These are phyloP conservation scores for Saccharomycopsis phalli DNA, from an alignment of 1,139 yeast genomes.

Conservation along the genomic window DNA sequence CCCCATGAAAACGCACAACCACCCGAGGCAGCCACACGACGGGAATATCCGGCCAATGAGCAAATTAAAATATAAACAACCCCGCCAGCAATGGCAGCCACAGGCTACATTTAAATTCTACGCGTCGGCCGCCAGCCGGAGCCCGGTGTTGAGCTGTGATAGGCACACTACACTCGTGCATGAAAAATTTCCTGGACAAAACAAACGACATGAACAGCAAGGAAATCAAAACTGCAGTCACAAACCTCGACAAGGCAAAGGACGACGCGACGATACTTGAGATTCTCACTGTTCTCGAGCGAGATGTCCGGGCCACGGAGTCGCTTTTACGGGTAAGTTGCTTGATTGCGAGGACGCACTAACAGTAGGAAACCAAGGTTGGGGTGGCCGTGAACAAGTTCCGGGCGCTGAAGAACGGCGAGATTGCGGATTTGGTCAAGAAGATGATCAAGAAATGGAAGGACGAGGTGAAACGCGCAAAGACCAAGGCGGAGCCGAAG, in stretches of 20 bases:
- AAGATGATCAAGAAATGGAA: slow-evolving; percentile 84
- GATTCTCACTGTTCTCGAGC: slow-evolving; percentile 57
- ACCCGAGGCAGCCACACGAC: too few relatives aligned
- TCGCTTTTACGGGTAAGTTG: slow-evolving; percentile 53
- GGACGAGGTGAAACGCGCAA: slow-evolving; percentile 60
- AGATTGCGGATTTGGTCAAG: slow-evolving; percentile 64
- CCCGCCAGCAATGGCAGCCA: too few relatives aligned
- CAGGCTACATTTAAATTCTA: too few relatives aligned
- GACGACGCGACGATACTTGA: slow-evolving; percentile 61
- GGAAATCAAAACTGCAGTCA: slow-evolving; percentile 64
- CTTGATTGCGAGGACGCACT: background rate
- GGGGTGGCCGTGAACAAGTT: slow-evolving; percentile 93
- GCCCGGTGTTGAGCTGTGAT: too few relatives aligned
- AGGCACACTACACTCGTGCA: too few relatives aligned
- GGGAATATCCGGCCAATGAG: too few relatives aligned
- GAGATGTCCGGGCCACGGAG: slow-evolving; percentile 78
- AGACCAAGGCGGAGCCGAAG: slow-evolving; percentile 15
- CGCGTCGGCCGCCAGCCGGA: too few relatives aligned
- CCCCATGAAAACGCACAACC: too few relatives aligned
- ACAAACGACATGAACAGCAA: slow-evolving; percentile 55
- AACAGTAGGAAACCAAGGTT: slow-evolving; percentile 69
- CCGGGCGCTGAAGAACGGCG: slow-evolving; percentile 57
- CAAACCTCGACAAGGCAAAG: slow-evolving; percentile 63
- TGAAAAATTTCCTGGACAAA: too few relatives aligned
- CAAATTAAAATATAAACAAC: too few relatives aligned